Evolutionary conservation across 2,329 filamentous ascomycete genomes (phyloP).

Genomic region (Pestalotiopsis sp.): DNA sequence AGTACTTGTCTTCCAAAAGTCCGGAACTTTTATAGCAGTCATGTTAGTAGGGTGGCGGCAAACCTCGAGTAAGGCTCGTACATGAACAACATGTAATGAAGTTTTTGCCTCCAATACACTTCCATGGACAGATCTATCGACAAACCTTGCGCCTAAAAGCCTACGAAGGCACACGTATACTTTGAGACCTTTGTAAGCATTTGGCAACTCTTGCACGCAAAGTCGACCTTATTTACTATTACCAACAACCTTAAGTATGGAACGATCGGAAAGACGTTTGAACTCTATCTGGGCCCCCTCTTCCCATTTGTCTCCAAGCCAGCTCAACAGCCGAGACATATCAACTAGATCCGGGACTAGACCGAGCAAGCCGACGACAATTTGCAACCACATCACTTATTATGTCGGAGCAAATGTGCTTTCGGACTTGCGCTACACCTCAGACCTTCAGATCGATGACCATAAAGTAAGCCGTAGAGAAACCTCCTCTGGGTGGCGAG

Average conservation of each 20-base stretch:
- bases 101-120: background rate
- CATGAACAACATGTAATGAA: background rate
- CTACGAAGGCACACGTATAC: background rate
- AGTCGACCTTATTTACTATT: background rate
- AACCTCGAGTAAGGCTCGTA: background rate
- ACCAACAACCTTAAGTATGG: background rate
- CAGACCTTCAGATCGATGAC: background rate
- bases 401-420: background rate
- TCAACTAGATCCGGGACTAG: background rate
- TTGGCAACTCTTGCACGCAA: background rate
- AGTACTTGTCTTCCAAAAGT: slow-evolving; percentile 4
- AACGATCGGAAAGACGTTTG: background rate
- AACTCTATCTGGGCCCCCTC: background rate
- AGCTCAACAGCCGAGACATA: background rate
- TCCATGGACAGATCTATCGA: background rate
- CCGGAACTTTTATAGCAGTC: background rate
- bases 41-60: background rate
- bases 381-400: background rate
- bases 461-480: background rate
- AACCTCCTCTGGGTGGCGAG: background rate
- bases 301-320: background rate
- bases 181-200: background rate
- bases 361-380: background rate
- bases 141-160: background rate
- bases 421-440: background rate